These are phyloP conservation scores for Gracilaria vermiculophylla DNA, from an alignment of 23 red algal species.

Conservation along the genomic window DNA sequence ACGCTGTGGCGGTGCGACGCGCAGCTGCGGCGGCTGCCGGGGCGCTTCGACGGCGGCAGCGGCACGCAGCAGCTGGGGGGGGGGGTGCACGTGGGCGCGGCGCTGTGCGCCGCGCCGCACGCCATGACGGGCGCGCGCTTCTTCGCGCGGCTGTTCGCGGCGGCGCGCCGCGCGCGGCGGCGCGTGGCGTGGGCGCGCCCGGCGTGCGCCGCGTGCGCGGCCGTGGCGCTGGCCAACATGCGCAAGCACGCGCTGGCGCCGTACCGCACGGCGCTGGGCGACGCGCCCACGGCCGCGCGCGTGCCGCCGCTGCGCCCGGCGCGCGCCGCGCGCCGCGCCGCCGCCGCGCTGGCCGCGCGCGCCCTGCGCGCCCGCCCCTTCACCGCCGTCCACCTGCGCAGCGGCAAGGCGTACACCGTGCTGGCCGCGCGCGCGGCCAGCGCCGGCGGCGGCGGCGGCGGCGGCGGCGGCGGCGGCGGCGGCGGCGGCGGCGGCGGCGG, in stretches of 20 bases:
- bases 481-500: background rate
- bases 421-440: too few relatives aligned
- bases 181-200: background rate
- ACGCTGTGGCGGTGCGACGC: background rate
- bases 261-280: background rate
- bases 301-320: background rate
- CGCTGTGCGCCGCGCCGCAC: background rate
- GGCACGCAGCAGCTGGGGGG: background rate
- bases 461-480: background rate
- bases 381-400: constrained; percentile 24
- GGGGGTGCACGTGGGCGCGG: background rate
- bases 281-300: background rate
- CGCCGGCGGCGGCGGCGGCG: background rate
- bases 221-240: background rate
- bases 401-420: constrained; percentile 29
- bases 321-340: background rate
- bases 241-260: constrained; percentile 32
- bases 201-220: background rate
- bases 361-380: background rate
- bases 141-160: background rate
- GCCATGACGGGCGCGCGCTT: background rate
- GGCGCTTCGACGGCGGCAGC: background rate
- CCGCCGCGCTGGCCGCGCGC: background rate
- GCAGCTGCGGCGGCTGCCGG: background rate
- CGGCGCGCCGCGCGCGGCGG: background rate